These are phyloP conservation scores for Eucalyptus curtisii DNA, from an alignment of 345 rosid species.

Conservation along the genomic window DNA sequence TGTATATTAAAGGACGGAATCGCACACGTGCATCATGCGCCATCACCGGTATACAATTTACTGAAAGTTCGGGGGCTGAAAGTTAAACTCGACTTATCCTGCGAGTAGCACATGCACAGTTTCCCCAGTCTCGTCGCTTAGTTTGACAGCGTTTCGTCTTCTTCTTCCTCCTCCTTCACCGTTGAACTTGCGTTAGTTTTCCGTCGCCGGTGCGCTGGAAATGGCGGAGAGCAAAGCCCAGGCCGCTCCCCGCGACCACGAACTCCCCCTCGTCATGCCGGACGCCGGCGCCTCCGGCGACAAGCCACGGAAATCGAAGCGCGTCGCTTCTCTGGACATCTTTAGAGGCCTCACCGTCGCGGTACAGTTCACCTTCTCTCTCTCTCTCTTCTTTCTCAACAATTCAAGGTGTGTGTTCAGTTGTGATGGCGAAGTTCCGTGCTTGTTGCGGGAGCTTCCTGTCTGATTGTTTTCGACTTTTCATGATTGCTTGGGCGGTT, in stretches of 20 bases:
- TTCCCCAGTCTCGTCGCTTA: background rate
- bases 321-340: conserved; percentile 70
- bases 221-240: conserved; percentile 50
- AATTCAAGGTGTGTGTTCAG: background rate
- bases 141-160: background rate
- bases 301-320: conserved; percentile 9
- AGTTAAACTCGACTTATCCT: background rate
- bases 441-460: background rate
- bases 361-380: conserved; percentile 9
- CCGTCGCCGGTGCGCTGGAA: background rate
- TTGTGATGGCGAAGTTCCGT: background rate
- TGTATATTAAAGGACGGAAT: background rate
- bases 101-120: background rate
- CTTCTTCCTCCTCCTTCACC: background rate
- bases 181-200: background rate
- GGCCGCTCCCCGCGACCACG: background rate
- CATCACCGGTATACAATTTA: accelerated
- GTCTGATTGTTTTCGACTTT: background rate
- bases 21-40: background rate
- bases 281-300: conserved; percentile 8
- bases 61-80: background rate
- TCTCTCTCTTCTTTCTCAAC: background rate
- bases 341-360: conserved; percentile 91
- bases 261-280: conserved; percentile 17
- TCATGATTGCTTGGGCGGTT: background rate